These are phyloP conservation scores for Taxillus chinensis DNA, from an alignment of 164 flowering plant species.

Conservation along the genomic window DNA sequence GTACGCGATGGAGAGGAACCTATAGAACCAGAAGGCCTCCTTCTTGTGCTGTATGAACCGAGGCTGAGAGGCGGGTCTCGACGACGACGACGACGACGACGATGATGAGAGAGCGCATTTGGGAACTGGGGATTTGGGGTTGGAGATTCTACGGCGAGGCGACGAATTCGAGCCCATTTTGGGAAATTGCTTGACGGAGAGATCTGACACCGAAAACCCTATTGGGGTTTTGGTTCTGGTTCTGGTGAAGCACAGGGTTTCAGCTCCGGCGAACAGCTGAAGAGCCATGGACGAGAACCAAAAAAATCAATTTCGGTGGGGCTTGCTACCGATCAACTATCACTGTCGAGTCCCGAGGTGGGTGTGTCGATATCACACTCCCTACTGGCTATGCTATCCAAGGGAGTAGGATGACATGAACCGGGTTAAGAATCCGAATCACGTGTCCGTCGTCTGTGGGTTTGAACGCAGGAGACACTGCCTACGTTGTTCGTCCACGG, in stretches of 20 bases:
- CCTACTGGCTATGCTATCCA: too few species aligned
- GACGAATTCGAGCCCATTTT: neutral
- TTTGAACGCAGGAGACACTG: too few species aligned
- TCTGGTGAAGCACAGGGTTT: neutral
- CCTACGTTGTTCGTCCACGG: too few species aligned
- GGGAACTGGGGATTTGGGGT: conserved; percentile 11
- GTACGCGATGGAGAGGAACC: conserved; percentile 62
- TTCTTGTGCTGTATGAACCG: conserved; percentile 72
- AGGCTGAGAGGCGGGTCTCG: conserved; percentile 59
- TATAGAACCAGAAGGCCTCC: conserved; percentile 74
- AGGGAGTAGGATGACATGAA: too few species aligned
- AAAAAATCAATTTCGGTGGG: neutral
- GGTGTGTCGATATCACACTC: too few species aligned
- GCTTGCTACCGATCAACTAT: too few species aligned
- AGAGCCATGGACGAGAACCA: neutral
- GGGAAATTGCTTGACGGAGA: neutral
- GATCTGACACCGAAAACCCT: neutral
- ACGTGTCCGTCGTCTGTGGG: too few species aligned
- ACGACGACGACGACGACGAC: conserved; percentile 28
- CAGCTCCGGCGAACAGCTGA: neutral
- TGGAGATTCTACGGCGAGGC: conserved; percentile 1
- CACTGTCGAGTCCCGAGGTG: too few species aligned
- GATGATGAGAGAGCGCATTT: conserved; percentile 43
- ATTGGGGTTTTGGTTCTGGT: neutral
- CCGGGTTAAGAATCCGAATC: too few species aligned